Evolutionary conservation across 352 stramenopile genomes (phyloP), one percentile per base, ranked within the genome.

Genomic region (Thraustochytrium sp.): DNA sequence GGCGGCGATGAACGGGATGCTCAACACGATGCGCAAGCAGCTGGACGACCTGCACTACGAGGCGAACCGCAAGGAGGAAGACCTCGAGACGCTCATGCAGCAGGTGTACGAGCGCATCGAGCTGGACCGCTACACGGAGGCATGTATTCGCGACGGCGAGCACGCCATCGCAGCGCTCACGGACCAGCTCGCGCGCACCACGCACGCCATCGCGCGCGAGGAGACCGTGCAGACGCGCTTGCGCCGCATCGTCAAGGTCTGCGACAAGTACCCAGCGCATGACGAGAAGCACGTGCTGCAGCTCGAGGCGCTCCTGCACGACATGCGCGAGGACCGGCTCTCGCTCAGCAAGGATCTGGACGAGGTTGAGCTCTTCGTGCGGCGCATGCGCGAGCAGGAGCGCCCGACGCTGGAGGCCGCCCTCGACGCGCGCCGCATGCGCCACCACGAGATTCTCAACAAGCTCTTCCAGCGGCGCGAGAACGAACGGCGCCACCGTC

Each of bases 1-100:
- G 13, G 68, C 68, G 11, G 68, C 76, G 53, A 46, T 80, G 53
- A 61, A 80, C 23, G 68, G 68, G 44, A 80, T 80, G 68, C 11
- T 80, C 23, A n/a, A 42, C 0, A 29, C 9, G n/a, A 75, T 80
- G 38, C 68, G 68, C 23, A 61, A 48, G 53, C 18, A 23, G 36
- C 68, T 80, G 13, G 68, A 80, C 51, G 34, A 61, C 9, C 18
- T 80, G 51, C 68, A 51, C n/a, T 80, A 42, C 31, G 53, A 61
- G 31, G 68, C 44, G 0, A 64, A 80, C 26, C 53, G 48, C 5
- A 80, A 80, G 49, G 68, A 80, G 34, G 46, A 72, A 13, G 44
- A 80, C 23, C 68, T 80, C 68, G 68, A 80, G 37, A 31, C 5
- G 18, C 68, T 80, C 29, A 80, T 80, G 68, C 68, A 80, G 51